Base-by-base conservation (phyloP, 169 alveolate species). In the Ichthyophthirius multifiliis region DNA sequence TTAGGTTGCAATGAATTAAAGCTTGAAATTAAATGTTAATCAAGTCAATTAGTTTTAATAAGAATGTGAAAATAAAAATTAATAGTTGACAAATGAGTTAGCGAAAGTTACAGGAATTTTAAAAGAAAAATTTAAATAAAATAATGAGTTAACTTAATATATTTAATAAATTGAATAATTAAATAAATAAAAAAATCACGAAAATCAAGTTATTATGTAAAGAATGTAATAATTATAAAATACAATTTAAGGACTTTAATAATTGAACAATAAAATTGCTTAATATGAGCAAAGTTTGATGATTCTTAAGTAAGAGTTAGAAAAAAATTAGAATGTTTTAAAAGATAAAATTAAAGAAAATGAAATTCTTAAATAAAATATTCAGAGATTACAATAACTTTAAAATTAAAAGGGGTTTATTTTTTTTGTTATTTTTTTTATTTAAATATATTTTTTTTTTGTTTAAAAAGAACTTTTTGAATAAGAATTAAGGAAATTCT, bases 271-370 rank as follows among this genome's bases (percentile, higher is more conserved):
- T n/a, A 55, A 55, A 7, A 39, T 55, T 10, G 23, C 23, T 3
- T 27, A 55, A 7, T 55, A 55, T 7, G 71, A 55, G 31, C 23
- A 16, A 2, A 55, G 43, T 55, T 27, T 55, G 13, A 34, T 27
- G 23, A 55, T 27, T 27, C 23, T 55, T 34, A 55, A 39, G 31
- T 34, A 55, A 10, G 71, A 55, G 34, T 55, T 55, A 27, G 71
- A 55, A 55, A 55, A 55, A 23, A 39, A 13, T 55, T 27, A 16
- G 18, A 55, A 55, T 27, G 3, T 55, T 27, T n/a, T 55, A 10
- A 55, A 55, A 55, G 71, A 55, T 16, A 55, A 55, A 55, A 23
- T 55, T 9, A 55, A 55, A 55, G 71, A 55, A 27, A 55, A 55
- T 55, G 71, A 55, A 55, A 10, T 55, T 6, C 43, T 55, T 5